Base-by-base conservation (phyloP, 345 rosid genomes). In the Lepidium didymum region DNA sequence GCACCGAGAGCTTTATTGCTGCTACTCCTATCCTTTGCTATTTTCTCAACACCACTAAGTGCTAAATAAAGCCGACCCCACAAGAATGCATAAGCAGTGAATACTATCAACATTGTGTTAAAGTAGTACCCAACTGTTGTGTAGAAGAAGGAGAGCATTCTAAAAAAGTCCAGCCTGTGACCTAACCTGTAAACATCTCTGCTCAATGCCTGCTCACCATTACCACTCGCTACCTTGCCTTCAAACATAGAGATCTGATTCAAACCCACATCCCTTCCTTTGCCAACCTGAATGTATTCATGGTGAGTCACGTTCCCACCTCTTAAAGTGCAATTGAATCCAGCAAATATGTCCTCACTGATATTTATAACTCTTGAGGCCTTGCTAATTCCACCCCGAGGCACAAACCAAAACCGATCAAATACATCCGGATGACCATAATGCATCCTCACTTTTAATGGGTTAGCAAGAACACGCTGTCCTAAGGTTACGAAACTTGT, bases 281-380 rank as follows among this genome's bases (percentile, higher is more conserved):
- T 94, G 29, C 99, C 99, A 51, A 90, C 95, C 75, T 94, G 99
- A 71, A 94, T 84, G 75, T 94, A 94, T 64, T 94, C 99, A 64
- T 94, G 99, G 71, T 94, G 99, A 2, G 99, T 94, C 65, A 91
- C 88, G 79, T 89, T 94, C 69, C 99, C 99, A 58, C 99, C 96
- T 74, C 99, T 79, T 75, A 94, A 80, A 40, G 99, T 94, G 81
- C 99, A 94, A 73, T 94, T 94, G 72, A 94, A 94, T 62, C 99
- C 99, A 74, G 99, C 99, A 82, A 94, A 94, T 62, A 94, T 94
- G 76, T 94, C 99, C 79, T 94, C 99, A 57, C 99, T 93, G 43
- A 93, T 93, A 77, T 93, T 90, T 38, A 93, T 93, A 57, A 93
- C 99, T 68, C 90, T 81, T 16, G 98, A 93, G 66, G 98, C 97